Percentiles rank a stretch among this genome's conserved stretches.
These are phyloP conservation scores for Stephania yunnanensis DNA, from an alignment of 164 flowering plant genomes.

Conservation along the genomic window DNA sequence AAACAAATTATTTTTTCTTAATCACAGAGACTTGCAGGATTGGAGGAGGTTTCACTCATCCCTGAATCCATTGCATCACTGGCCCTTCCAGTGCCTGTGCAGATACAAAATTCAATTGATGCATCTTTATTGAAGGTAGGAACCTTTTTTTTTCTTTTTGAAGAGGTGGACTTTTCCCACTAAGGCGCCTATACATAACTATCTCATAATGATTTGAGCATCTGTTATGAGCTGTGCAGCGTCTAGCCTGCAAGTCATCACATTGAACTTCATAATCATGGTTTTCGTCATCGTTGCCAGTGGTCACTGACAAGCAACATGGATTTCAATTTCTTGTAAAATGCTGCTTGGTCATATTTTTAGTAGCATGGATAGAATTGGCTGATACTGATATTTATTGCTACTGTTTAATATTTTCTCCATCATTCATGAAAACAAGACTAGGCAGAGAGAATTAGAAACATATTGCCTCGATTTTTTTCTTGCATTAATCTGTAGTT, in stretches of 20 bases:
- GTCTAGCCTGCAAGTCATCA: conserved; percentile 2
- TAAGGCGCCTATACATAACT: neutral
- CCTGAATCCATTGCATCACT: conserved; percentile 33
- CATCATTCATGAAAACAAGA: neutral
- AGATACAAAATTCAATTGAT: conserved; percentile 43
- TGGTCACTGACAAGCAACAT: no score
- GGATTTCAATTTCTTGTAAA: no score
- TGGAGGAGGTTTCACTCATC: conserved; percentile 64
- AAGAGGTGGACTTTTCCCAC: neutral
- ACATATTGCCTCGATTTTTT: neutral
- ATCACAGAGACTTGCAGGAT: conserved; percentile 71
- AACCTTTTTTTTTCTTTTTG: neutral
- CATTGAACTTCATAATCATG: neutral
- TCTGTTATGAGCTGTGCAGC: neutral
- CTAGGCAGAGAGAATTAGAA: neutral
- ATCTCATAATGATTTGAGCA: no score
- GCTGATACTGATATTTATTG: neutral
- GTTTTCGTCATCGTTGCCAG: neutral
- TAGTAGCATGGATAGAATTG: neutral
- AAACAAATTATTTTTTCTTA: no score
- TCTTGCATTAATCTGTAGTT: neutral
- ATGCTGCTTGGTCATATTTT: no score
- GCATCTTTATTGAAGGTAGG: conserved; percentile 46
- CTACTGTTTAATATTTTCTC: neutral
- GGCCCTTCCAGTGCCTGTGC: conserved; percentile 30